Percentiles rank a stretch among this genome's conserved stretches.
Evolutionary conservation across 2,329 filamentous ascomycete genomes (phyloP).

Genomic region (Fusarium nanum): DNA sequence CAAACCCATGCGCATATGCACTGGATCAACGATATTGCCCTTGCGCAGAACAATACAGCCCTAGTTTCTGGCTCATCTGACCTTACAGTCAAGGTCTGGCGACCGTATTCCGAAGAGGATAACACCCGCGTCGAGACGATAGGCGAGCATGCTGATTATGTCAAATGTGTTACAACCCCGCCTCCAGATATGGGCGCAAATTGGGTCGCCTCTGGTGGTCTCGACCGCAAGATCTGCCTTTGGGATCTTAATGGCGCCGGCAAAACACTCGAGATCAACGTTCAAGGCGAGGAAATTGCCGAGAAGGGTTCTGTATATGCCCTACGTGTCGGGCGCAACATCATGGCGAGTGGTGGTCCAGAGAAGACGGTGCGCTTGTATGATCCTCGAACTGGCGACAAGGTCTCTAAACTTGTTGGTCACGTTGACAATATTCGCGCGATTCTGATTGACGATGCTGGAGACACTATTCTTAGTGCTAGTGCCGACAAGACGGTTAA

Average conservation of each 20-base stretch:
- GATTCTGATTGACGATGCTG: constrained; percentile 88
- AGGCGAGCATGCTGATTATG: constrained; percentile 94
- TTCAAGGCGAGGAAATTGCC: constrained; percentile 81
- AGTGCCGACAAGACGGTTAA: constrained; percentile 98
- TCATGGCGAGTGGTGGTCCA: constrained; percentile 92
- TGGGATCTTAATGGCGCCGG: constrained; percentile 94
- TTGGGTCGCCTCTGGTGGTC: constrained; percentile 93
- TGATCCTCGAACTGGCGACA: constrained; percentile 88
- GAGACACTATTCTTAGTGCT: constrained; percentile 91
- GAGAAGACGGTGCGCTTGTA: constrained; percentile 93
- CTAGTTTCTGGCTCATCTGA: constrained; percentile 94
- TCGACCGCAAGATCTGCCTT: constrained; percentile 90
- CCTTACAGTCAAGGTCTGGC: constrained; percentile 92
- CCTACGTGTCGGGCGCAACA: constrained; percentile 79
- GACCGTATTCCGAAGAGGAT: constrained; percentile 73
- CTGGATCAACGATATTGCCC: constrained; percentile 93
- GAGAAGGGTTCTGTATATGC: constrained; percentile 98
- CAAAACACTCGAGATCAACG: constrained; percentile 87
- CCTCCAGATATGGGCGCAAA: constrained; percentile 68
- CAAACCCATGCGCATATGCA: constrained; percentile 85
- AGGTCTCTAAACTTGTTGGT: constrained; percentile 95
- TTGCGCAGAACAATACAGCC: constrained; percentile 81
- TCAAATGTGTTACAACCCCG: constrained; percentile 91
- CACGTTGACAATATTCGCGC: constrained; percentile 95
- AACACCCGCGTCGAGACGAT: constrained; percentile 73